Evolutionary conservation across 345 rosid genomes (phyloP).

Genomic region (Corymbia maculata): DNA sequence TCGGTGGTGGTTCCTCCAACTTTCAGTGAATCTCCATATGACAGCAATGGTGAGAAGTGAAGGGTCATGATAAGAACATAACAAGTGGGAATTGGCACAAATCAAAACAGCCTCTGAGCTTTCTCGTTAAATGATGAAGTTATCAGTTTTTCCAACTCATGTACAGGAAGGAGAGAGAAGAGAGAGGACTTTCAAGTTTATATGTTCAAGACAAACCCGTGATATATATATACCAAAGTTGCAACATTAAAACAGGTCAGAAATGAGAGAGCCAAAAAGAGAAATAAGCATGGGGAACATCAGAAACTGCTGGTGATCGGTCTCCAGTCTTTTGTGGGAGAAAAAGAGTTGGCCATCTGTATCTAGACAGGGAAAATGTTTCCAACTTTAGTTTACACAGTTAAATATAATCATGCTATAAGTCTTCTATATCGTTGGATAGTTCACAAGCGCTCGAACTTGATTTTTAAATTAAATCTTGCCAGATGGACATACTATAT

Average conservation of each 20-base stretch:
- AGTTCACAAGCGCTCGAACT: background rate
- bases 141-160: background rate
- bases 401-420: background rate
- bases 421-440: background rate
- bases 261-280: background rate
- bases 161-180: background rate
- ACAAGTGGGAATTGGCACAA: background rate
- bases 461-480: background rate
- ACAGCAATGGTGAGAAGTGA: background rate
- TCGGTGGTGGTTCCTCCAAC: conserved; percentile 56
- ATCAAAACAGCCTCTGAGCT: background rate
- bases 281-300: background rate
- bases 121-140: background rate
- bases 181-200: background rate
- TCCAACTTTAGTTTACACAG: background rate
- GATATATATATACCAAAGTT: background rate
- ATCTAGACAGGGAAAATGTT: background rate
- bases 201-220: background rate
- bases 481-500: background rate
- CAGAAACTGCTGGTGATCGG: background rate
- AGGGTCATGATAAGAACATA: background rate
- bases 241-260: background rate
- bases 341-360: background rate
- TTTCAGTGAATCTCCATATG: conserved; percentile 20
- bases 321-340: background rate